Percentiles rank a stretch among this genome's conserved stretches.
phyloP scores from a whole-genome alignment of 1,139 yeast genomes.

The Sugiyamaella grinbergsii region DNA sequence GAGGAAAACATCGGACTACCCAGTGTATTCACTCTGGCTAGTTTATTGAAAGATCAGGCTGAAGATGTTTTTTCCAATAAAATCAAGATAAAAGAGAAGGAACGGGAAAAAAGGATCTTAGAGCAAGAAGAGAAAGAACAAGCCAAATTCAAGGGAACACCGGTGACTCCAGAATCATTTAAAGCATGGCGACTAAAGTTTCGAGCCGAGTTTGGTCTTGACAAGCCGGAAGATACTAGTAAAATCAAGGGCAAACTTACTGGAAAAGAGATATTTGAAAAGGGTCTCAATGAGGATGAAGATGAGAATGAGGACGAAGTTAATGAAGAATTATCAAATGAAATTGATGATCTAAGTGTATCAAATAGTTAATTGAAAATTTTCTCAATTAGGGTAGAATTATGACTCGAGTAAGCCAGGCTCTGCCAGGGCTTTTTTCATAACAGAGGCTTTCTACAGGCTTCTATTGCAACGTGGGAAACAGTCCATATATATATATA shows the following conservation, averaged over 20 bases:
- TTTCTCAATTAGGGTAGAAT: background rate
- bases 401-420: background rate
- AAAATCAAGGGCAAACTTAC: conserved; percentile 77
- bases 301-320: conserved; percentile 51
- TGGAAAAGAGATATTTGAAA: conserved; percentile 87
- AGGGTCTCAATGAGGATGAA: conserved; percentile 73
- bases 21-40: conserved; percentile 75
- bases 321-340: conserved; percentile 25
- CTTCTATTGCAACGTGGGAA: no score
- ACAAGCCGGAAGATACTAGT: conserved; percentile 51
- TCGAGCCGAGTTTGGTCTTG: conserved; percentile 55
- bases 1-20: conserved; percentile 83
- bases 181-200: conserved; percentile 68
- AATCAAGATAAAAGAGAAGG: conserved; percentile 56
- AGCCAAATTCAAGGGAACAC: conserved; percentile 72
- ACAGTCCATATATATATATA: conserved; percentile 21
- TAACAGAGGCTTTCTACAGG: no score
- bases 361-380: background rate
- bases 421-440: background rate
- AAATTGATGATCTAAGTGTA: conserved; percentile 23
- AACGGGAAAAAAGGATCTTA: conserved; percentile 58
- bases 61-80: conserved; percentile 65
- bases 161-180: conserved; percentile 74
- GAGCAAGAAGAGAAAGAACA: conserved; percentile 72
- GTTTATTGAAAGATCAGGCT: conserved; percentile 76